Base-by-base conservation (phyloP, 1,284 basidiomycete genomes). In the Ceraceosorus guamensis region DNA sequence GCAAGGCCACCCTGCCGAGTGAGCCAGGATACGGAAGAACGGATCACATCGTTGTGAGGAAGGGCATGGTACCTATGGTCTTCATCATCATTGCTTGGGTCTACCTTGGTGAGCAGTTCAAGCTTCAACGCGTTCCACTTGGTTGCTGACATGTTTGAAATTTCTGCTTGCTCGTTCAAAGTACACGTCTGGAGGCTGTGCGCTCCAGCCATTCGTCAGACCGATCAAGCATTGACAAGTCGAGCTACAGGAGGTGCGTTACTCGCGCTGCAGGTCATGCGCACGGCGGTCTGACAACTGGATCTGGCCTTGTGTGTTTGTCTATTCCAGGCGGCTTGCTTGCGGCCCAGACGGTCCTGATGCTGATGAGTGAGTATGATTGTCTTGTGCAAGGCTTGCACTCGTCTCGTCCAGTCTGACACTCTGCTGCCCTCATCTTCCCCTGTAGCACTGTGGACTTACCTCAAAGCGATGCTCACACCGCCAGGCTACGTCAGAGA, bases 401-500 rank as follows among this genome's bases (percentile, higher is more conserved):
- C 39, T 11, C 39, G 39, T 24, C 24, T 24, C 24, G 3, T 3
- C 3, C 3, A 24, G 24, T 24, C 24, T 24, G 24, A 24, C 24
- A 24, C 24, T 24, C 3, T 24, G 3, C 24, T 3, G 24, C 24
- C 24, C 24, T 24, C 24, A 24, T 24, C 24, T 24, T 3, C 24
- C 24, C 24, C 39, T 16, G 39, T 3, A 41, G 39, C 39, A 11
- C 39, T 69, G 0, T 74, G 72, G 72, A 65, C 67, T 4, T 75
- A 68, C 41, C 48, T 68, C 2, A 59, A 48, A 5, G 65, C 71
- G 18, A 53, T 73, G 45, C n/a, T 55, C 8, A 62, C 66, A 1
- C 56, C 55, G 8, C 73, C 73, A 2, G 73, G 73, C 3, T 49
- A 65, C 47, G 70, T 71, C 31, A 62, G 59, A 10, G 71, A 75